Evolutionary conservation across 2,329 filamentous ascomycete genomes (phyloP).

Genomic region (Botrytis galanthina): DNA sequence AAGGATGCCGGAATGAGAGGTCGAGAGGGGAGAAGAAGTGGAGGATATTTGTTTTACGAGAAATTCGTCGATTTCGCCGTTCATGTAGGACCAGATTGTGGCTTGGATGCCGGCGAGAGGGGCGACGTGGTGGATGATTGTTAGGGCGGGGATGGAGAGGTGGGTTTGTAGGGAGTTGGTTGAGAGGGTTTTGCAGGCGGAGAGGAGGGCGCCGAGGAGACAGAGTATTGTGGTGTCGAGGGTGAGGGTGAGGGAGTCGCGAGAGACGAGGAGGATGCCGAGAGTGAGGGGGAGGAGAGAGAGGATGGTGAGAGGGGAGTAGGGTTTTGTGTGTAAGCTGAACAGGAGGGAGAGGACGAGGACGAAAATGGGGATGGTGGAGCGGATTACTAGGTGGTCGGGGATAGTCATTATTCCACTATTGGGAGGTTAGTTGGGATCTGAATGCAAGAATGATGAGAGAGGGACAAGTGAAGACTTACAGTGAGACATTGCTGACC

Average conservation of each 20-base stretch:
- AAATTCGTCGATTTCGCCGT: slow-evolving; percentile 51
- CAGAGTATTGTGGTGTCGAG: slow-evolving; percentile 48
- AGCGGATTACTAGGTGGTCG: slow-evolving; percentile 64
- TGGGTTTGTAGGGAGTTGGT: not conserved
- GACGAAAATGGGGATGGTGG: slow-evolving; percentile 60
- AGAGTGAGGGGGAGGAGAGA: slow-evolving; percentile 60
- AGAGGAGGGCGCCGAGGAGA: not conserved
- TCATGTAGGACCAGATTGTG: slow-evolving; percentile 49
- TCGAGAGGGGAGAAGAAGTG: slow-evolving; percentile 28
- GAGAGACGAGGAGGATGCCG: slow-evolving; percentile 57
- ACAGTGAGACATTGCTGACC: slow-evolving; percentile 62
- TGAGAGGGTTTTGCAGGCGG: slow-evolving; percentile 4
- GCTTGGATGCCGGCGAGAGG: slow-evolving; percentile 58
- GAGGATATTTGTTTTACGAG: slow-evolving; percentile 24
- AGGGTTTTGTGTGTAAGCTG: slow-evolving; percentile 51
- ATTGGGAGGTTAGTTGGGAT: not conserved
- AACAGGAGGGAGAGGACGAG: slow-evolving; percentile 58
- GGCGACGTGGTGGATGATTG: slow-evolving; percentile 51
- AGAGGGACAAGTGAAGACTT: slow-evolving; percentile 3
- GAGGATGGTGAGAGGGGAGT: slow-evolving; percentile 55
- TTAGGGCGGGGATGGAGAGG: not conserved
- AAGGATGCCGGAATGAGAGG: slow-evolving; percentile 30
- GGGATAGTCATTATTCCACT: slow-evolving; percentile 59
- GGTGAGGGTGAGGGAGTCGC: slow-evolving; percentile 51
- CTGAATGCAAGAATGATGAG: not conserved